phyloP scores from a whole-genome alignment of 176 grass and related monocot genomes.

The Areca catechu region DNA sequence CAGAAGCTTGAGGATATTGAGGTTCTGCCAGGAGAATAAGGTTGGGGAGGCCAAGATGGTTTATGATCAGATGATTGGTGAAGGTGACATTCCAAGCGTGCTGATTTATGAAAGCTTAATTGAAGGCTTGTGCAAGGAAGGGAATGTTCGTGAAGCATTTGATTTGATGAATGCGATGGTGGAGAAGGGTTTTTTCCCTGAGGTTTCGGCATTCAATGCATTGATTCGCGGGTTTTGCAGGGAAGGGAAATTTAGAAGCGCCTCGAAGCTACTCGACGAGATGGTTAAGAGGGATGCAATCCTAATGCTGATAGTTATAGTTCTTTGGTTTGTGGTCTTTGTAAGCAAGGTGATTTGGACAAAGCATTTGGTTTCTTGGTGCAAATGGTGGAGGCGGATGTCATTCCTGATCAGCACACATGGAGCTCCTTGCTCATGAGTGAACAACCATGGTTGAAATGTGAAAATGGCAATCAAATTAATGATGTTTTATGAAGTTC shows the following conservation, averaged over 20 bases:
- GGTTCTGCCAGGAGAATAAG: conserved; percentile 13
- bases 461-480: too few relatives aligned
- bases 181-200: conserved; percentile 13
- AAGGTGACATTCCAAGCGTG: conserved; percentile 27
- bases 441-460: too few relatives aligned
- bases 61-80: conserved; percentile 21
- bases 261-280: conserved; percentile 26
- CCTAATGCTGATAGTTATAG: conserved; percentile 15
- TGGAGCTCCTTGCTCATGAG: conserved; percentile 20
- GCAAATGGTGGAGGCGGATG: conserved; percentile 11
- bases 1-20: conserved; percentile 24
- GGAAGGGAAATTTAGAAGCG: conserved; percentile 9
- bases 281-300: conserved; percentile 21
- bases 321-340: conserved; percentile 12
- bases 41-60: conserved; percentile 25
- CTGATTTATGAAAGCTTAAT: conserved; percentile 25
- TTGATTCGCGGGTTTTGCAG: conserved; percentile 26
- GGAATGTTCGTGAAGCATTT: conserved; percentile 24
- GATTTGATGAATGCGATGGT: conserved; percentile 28
- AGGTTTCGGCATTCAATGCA: conserved; percentile 18
- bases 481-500: too few relatives aligned
- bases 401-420: conserved; percentile 20
- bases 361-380: conserved; percentile 19
- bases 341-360: conserved; percentile 18
- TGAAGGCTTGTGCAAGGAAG: conserved; percentile 19